Base-by-base conservation (phyloP, 805 yeast species). In the Sugiyamaella chiloensis region DNA sequence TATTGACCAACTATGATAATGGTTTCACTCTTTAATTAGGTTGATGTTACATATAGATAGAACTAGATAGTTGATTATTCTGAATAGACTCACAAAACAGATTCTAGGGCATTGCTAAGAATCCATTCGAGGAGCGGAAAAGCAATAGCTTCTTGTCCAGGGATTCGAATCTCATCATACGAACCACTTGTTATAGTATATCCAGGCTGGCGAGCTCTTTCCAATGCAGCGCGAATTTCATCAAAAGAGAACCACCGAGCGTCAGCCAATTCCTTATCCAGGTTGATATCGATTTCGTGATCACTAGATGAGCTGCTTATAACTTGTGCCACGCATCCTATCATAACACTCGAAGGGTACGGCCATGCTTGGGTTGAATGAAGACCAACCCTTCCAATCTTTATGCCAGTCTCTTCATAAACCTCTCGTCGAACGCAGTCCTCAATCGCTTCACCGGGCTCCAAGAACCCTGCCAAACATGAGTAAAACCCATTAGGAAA, bases 291-390 rank as follows among this genome's bases (percentile, higher is more conserved):
- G 54, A 90, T 82, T 6, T 60, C 24, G 48, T 58, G 61, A 39
- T 57, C 42, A 29, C 54, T 60, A 3, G 52, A 55, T 8, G 50
- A 26, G 59, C 85, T 91, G 58, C 81, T 81, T 3, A 58, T 63
- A 1, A 85, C 85, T n/a, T 87, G 93, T 27, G 76, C 96, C 46
- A 89, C 64, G 64, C 97, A 90, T 8, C 98, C 98, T 56, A 91
- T 76, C 98, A 91, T 91, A 57, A 91, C 67, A 62, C 84, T 88
- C 0, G 87, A 89, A 1, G 98, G 98, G 65, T 82, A 91, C 14
- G 99, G 99, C 99, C 99, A 91, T 2, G 99, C 98, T 67, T 91
- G 98, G 11, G 93, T 78, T 57, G 80, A 72, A 19, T 83, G 67
- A 45, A 91, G 74, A 44, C 73, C 66, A 24, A 91, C 84, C 3